These are phyloP conservation scores for Cladosporium phlei DNA, from an alignment of 2,329 filamentous ascomycete species.

Conservation along the genomic window DNA sequence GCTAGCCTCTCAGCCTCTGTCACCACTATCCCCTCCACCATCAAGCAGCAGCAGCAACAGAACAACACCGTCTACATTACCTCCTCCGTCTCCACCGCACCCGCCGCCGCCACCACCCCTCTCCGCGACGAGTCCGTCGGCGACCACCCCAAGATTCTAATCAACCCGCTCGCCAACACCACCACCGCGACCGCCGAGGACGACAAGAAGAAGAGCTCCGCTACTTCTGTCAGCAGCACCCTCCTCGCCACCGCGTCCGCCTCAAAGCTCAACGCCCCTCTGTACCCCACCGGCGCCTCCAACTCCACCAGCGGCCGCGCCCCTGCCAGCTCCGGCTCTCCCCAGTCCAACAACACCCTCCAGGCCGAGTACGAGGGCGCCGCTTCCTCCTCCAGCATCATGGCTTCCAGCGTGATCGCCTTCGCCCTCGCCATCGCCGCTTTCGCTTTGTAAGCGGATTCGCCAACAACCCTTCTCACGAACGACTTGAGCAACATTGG, in stretches of 20 bases:
- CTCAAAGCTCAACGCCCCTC: background rate
- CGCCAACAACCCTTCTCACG: no score
- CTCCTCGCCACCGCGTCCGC: background rate
- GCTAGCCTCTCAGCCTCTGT: no score
- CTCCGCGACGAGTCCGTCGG: background rate
- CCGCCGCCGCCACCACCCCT: background rate
- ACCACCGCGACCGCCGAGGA: background rate
- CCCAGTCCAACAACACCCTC: slow-evolving; percentile 7
- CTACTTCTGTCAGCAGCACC: background rate
- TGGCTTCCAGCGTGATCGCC: slow-evolving; percentile 5
- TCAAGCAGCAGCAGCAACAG: background rate
- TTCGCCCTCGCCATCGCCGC: slow-evolving; percentile 5
- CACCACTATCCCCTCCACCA: background rate
- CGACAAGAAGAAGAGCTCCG: background rate
- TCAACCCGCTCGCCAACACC: slow-evolving; percentile 6
- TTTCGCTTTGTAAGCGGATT: slow-evolving; percentile 6
- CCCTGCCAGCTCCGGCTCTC: background rate
- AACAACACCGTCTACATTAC: background rate
- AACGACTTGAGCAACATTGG: no score
- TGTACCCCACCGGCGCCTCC: slow-evolving; percentile 3
- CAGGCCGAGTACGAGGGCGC: slow-evolving; percentile 11
- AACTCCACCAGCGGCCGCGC: slow-evolving; percentile 2
- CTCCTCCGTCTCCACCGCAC: background rate
- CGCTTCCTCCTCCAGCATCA: slow-evolving; percentile 5
- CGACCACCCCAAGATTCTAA: background rate